Base-by-base conservation (phyloP, 2,329 filamentous ascomycete genomes). In the Dryadomyces quercivorus region DNA sequence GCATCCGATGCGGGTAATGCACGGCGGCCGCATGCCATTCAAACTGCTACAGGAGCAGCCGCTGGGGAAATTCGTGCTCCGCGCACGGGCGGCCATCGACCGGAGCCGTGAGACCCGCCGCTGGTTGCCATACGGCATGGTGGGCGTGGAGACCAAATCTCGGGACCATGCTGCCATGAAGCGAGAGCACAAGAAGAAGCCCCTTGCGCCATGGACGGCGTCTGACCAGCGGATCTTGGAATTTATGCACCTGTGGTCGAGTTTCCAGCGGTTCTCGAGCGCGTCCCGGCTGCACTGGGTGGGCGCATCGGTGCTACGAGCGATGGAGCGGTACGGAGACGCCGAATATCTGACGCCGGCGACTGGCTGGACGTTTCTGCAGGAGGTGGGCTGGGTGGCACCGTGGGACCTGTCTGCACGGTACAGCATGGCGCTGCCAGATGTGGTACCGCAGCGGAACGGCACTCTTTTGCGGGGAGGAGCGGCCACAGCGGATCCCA, bases 341-440 rank as follows among this genome's bases (percentile, higher is more conserved):
- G 69, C 66, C 18, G 67, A 75, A 50, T 65, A 67, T 51, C 69
- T 81, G 42, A 71, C 73, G 22, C 64, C 69, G 15, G 63, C 65
- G 44, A 71, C 73, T 5, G 77, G 76, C 40, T 83, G 80, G 74
- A 75, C 80, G 1, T 88, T 91, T 59, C 68, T 93, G 34, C 85
- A 91, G 62, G 88, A 93, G 64, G 73, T 91, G 44, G 86, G 86
- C 12, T 80, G 82, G 53, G 75, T 89, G 45, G 70, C 78, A 8
- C 84, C 86, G 0, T 88, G 84, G 77, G 85, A 90, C 61, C 79
- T 88, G 50, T 76, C 76, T 3, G 72, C 78, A 4, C 74, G 84
- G 3, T 88, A 86, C 65, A 76, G 76, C 36, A 66, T 78, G 49
- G 72, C 77, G 18, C 72, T 84, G 22, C 79, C 80, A 0, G 72